These are phyloP conservation scores for Sonneratia caseolaris DNA, from an alignment of 345 rosid species.

Conservation along the genomic window DNA sequence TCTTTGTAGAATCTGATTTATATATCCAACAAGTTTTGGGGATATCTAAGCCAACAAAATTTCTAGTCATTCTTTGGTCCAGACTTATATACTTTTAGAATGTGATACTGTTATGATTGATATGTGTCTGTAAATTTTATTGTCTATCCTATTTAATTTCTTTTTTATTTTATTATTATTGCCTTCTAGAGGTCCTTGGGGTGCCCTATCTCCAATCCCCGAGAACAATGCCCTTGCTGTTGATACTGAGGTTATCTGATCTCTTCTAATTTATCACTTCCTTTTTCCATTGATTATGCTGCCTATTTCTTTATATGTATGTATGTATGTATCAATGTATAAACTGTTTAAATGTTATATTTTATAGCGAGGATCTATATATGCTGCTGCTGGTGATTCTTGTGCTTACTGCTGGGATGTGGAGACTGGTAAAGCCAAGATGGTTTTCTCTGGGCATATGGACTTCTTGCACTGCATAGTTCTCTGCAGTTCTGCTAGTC, in stretches of 20 bases:
- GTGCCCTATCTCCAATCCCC: constrained; percentile 82
- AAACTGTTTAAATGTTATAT: constrained; percentile 7
- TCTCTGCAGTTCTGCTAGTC: constrained; percentile 57
- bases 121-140: neutral
- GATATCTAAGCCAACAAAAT: neutral
- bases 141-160: neutral
- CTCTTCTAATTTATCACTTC: neutral
- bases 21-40: neutral
- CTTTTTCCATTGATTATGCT: neutral
- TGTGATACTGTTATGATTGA: neutral
- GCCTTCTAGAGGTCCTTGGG: constrained; percentile 86
- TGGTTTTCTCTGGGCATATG: constrained; percentile 74
- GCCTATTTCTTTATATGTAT: neutral
- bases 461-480: constrained; percentile 81
- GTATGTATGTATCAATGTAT: neutral
- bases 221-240: constrained; percentile 39
- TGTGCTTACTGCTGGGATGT: constrained; percentile 12
- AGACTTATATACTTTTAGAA: neutral
- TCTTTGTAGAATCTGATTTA: neutral
- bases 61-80: neutral
- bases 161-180: constrained; percentile 6
- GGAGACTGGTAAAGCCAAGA: constrained; percentile 73
- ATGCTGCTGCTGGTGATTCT: no score
- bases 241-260: neutral
- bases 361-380: constrained; percentile 8